Evolutionary conservation across 768 basidiomycete genomes (phyloP).

Genomic region (Mycena vulgaris): DNA sequence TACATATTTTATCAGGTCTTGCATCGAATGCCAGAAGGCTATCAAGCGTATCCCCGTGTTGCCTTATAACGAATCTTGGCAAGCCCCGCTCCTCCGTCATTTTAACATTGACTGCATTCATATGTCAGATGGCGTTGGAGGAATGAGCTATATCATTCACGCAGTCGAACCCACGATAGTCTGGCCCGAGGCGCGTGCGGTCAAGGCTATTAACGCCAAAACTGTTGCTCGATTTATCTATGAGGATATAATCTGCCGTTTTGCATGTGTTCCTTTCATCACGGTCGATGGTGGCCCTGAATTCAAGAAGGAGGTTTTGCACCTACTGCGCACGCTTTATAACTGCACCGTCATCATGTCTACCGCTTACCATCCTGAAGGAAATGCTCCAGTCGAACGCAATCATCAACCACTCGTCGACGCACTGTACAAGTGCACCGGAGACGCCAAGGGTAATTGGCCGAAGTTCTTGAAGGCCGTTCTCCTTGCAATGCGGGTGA

Average conservation of each 20-base stretch:
- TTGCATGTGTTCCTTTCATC: slow-evolving; percentile 38
- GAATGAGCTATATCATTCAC: slow-evolving; percentile 45
- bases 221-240: too few species aligned
- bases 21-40: too few species aligned
- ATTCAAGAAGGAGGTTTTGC: slow-evolving; percentile 44
- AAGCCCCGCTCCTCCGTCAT: too few species aligned
- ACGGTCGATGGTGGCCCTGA: slow-evolving; percentile 50
- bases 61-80: slow-evolving; percentile 39
- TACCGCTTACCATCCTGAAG: slow-evolving; percentile 44
- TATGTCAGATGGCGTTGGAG: slow-evolving; percentile 44
- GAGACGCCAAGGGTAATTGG: slow-evolving; percentile 44
- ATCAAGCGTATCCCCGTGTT: slow-evolving; percentile 37
- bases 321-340: slow-evolving; percentile 42
- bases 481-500: slow-evolving; percentile 46
- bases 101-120: too few species aligned
- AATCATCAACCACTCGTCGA: slow-evolving; percentile 45
- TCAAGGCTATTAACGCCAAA: slow-evolving; percentile 31
- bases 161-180: slow-evolving; percentile 40
- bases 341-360: too few species aligned
- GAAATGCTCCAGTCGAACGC: slow-evolving; percentile 43
- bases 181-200: slow-evolving; percentile 43
- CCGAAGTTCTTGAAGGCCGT: slow-evolving; percentile 41
- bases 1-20: too few species aligned
- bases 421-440: slow-evolving; percentile 40
- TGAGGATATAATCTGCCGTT: slow-evolving; percentile 45